Evolutionary conservation across 1,139 yeast species (phyloP).

Genomic region (Kluyveromyces marxianus): DNA sequence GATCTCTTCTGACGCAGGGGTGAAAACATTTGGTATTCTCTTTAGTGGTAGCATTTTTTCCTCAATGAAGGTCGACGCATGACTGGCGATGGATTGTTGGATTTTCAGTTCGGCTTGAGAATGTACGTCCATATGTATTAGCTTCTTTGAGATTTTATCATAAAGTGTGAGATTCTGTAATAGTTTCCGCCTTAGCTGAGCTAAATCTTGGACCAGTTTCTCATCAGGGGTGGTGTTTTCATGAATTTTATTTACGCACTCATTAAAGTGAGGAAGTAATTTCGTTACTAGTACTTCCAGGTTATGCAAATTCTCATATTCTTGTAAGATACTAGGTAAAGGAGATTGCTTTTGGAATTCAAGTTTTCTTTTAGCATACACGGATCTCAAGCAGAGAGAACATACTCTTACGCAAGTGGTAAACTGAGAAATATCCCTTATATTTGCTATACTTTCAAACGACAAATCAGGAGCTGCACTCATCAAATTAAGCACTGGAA

Average conservation of each 20-base stretch:
- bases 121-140: conserved; percentile 28
- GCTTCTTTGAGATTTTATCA: conserved; percentile 38
- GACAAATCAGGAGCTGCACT: conserved; percentile 28
- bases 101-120: conserved; percentile 37
- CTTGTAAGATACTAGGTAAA: conserved; percentile 20
- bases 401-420: conserved; percentile 49
- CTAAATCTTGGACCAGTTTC: conserved; percentile 31
- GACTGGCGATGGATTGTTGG: conserved; percentile 39
- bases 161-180: conserved; percentile 39
- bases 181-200: conserved; percentile 36
- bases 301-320: conserved; percentile 32
- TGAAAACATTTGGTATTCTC: conserved; percentile 37
- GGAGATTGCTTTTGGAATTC: conserved; percentile 31
- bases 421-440: conserved; percentile 15
- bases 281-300: conserved; percentile 33
- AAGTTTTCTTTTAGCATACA: conserved; percentile 52
- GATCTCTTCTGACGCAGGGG: conserved; percentile 19
- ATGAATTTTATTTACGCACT: conserved; percentile 27
- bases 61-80: conserved; percentile 44
- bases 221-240: conserved; percentile 25
- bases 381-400: conserved; percentile 52
- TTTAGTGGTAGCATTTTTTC: conserved; percentile 49
- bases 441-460: conserved; percentile 14
- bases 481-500: conserved; percentile 44
- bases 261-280: conserved; percentile 38